Evolutionary conservation across 1,284 basidiomycete species (phyloP).

Genomic region (Psilocybe mexicana): DNA sequence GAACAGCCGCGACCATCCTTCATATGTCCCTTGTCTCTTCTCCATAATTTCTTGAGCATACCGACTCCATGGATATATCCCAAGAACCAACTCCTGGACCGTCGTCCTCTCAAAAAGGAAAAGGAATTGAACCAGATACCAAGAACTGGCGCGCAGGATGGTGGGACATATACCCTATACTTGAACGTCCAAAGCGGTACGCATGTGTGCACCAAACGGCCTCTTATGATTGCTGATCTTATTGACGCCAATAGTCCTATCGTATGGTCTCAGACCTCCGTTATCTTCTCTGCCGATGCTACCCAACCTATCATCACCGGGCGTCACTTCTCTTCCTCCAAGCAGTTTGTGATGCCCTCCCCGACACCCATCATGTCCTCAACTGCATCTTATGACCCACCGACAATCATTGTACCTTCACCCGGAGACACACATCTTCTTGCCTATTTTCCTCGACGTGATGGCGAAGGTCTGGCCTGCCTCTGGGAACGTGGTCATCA

Average conservation of each 20-base stretch:
- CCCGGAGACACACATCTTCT: constrained; percentile 65
- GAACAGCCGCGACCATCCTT: too few relatives aligned
- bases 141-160: constrained; percentile 61
- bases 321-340: constrained; percentile 67
- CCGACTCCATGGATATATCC: constrained; percentile 24
- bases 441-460: constrained; percentile 68
- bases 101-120: constrained; percentile 54
- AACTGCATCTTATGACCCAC: constrained; percentile 55
- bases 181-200: constrained; percentile 57
- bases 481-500: constrained; percentile 60
- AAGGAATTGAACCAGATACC: constrained; percentile 43
- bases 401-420: constrained; percentile 60
- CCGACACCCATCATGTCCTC: constrained; percentile 48
- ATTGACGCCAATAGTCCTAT: constrained; percentile 49
- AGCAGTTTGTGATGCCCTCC: constrained; percentile 58
- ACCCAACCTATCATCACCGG: constrained; percentile 59
- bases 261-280: constrained; percentile 67
- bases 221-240: constrained; percentile 2
- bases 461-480: constrained; percentile 58
- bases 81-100: constrained; percentile 26
- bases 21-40: too few relatives aligned
- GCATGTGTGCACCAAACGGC: constrained; percentile 13
- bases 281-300: constrained; percentile 67
- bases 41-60: too few relatives aligned
- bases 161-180: constrained; percentile 70